A percentile compares a stretch with the other conserved stretches of the same genome.
These are phyloP conservation scores for Auriculariales sp. DNA, from an alignment of 768 basidiomycete genomes.

Conservation along the genomic window DNA sequence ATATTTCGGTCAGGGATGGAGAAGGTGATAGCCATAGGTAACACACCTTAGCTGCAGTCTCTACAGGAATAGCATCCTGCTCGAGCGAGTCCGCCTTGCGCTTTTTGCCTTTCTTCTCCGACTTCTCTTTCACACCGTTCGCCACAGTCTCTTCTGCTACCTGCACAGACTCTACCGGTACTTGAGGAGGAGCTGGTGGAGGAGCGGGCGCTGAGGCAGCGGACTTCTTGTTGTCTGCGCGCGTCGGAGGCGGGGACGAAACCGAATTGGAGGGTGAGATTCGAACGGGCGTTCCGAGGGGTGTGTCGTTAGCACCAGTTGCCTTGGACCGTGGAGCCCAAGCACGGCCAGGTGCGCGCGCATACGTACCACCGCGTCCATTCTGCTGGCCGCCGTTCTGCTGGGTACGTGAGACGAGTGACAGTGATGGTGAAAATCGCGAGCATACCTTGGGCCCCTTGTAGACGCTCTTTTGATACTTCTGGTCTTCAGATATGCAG, in stretches of 20 bases:
- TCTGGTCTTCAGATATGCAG: conserved; percentile 85
- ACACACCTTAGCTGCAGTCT: conserved; percentile 1
- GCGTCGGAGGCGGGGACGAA: not conserved
- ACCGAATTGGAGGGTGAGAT: conserved; percentile 27
- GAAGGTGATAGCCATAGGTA: conserved; percentile 3
- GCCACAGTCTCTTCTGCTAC: not conserved
- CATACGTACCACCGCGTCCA: not conserved
- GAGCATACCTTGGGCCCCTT: conserved; percentile 52
- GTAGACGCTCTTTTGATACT: conserved; percentile 79
- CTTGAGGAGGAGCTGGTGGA: conserved; percentile 12
- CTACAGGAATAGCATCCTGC: conserved; percentile 1
- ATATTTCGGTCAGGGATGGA: not conserved
- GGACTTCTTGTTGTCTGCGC: not conserved
- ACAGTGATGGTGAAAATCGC: not conserved
- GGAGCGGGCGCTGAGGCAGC: conserved; percentile 1
- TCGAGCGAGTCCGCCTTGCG: conserved; percentile 5
- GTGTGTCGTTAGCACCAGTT: conserved; percentile 60
- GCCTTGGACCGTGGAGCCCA: conserved; percentile 12
- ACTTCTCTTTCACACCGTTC: not conserved
- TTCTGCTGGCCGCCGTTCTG: not conserved
- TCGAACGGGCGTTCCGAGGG: conserved; percentile 46
- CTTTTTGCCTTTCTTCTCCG: conserved; percentile 7
- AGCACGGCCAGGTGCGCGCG: not conserved
- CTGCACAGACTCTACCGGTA: conserved; percentile 5
- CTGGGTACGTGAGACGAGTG: not conserved